Percentiles rank a stretch among this genome's conserved stretches.
phyloP scores from a whole-genome alignment of 225 moss, liverwort and hornwort species.

The Bryum argenteum region DNA sequence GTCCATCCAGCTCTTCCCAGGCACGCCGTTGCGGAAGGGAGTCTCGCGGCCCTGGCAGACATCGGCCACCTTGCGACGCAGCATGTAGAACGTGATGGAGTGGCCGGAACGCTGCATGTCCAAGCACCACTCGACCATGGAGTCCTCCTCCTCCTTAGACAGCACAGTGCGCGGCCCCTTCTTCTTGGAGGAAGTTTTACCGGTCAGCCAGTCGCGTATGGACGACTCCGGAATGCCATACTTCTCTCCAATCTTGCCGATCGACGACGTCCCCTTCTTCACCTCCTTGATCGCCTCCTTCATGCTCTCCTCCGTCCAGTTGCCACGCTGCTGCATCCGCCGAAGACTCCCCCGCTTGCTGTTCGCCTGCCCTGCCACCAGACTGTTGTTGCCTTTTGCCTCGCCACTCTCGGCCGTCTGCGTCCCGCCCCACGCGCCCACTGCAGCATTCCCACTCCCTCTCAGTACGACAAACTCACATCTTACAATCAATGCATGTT shows the following conservation, averaged over 20 bases:
- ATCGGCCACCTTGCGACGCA: conserved; percentile 61
- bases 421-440: conserved; percentile 41
- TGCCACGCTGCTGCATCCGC: conserved; percentile 56
- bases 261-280: conserved; percentile 63
- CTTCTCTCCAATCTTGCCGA: conserved; percentile 72
- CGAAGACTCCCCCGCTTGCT: conserved; percentile 38
- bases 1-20: conserved; percentile 73
- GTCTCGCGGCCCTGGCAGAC: conserved; percentile 66
- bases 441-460: conserved; percentile 24
- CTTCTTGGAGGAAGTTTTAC: conserved; percentile 69
- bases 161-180: conserved; percentile 62
- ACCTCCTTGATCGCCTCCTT: conserved; percentile 70
- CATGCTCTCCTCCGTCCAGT: conserved; percentile 66
- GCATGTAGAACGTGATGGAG: conserved; percentile 65
- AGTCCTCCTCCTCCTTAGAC: conserved; percentile 60
- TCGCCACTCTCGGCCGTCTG: conserved; percentile 41
- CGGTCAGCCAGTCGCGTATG: conserved; percentile 65
- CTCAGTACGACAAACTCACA: not conserved
- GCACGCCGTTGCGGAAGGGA: conserved; percentile 65
- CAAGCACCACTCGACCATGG: conserved; percentile 66
- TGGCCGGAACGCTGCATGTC: conserved; percentile 62
- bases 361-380: conserved; percentile 39
- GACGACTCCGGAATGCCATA: conserved; percentile 69
- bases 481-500: not conserved
- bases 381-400: conserved; percentile 28